phyloP scores from a whole-genome alignment of 805 yeast species.

The Kodamaea kakaduensis region DNA sequence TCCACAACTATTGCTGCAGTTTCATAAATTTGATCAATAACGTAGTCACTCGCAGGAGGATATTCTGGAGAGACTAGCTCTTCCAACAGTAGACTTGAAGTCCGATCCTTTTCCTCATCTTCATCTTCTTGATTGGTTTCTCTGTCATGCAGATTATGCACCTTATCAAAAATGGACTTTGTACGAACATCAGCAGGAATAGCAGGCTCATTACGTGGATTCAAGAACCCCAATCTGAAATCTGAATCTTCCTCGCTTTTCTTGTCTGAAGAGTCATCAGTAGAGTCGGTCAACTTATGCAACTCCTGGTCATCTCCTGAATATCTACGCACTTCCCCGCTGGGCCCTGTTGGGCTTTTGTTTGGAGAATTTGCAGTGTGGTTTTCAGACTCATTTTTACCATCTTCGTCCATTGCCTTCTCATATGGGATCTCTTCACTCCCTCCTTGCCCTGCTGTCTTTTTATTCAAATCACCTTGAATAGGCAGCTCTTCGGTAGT shows the following conservation, averaged over 20 bases:
- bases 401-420: constrained; percentile 1
- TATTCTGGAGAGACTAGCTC: constrained; percentile 53
- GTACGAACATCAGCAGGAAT: constrained; percentile 15
- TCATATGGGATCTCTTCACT: background rate
- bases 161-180: constrained; percentile 35
- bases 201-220: constrained; percentile 9
- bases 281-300: constrained; percentile 14
- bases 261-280: constrained; percentile 24
- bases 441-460: too few species aligned
- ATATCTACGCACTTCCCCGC: background rate
- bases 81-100: constrained; percentile 40
- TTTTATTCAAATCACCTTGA: too few species aligned
- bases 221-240: constrained; percentile 28
- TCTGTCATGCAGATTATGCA: constrained; percentile 7
- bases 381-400: background rate
- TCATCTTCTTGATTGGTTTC: constrained; percentile 14
- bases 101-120: constrained; percentile 18
- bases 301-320: constrained; percentile 9
- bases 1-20: constrained; percentile 60
- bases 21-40: constrained; percentile 59
- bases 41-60: constrained; percentile 50
- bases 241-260: constrained; percentile 28
- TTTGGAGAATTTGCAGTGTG: background rate
- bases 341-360: background rate
- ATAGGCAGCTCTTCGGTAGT: too few species aligned